Evolutionary conservation across 106 monocot genomes (phyloP).

Genomic region (Dendrobium huoshanense): DNA sequence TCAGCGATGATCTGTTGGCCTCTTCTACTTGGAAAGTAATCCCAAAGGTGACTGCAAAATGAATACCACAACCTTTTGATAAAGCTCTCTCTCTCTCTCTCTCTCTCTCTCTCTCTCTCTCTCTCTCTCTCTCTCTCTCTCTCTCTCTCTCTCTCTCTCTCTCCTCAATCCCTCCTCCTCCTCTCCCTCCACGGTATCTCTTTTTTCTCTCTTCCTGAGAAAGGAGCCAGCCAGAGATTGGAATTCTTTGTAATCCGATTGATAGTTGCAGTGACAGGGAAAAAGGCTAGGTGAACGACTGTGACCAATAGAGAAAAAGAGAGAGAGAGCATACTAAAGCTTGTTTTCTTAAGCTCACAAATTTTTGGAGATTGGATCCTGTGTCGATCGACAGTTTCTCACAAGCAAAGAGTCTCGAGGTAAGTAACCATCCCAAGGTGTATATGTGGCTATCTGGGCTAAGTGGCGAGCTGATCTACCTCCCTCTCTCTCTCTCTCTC

Average conservation of each 20-base stretch:
- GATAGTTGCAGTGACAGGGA: background rate
- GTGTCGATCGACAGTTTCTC: background rate
- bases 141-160: background rate
- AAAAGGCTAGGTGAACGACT: background rate
- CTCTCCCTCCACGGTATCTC: background rate
- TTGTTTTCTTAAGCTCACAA: background rate
- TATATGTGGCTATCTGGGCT: background rate
- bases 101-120: background rate
- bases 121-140: no score
- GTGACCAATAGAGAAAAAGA: background rate
- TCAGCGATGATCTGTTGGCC: background rate
- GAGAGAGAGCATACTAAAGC: background rate
- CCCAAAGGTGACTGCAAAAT: no score
- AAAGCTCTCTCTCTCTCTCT: background rate
- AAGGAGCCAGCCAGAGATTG: background rate
- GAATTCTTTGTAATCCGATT: background rate
- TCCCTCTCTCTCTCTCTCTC: slow-evolving; percentile 4
- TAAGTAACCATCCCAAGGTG: background rate
- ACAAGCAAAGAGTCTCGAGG: background rate
- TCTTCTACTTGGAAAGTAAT: no score
- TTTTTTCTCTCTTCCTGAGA: background rate
- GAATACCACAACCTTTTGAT: background rate
- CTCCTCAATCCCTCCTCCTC: background rate
- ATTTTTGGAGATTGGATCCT: background rate
- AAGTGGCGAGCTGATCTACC: background rate